Evolutionary conservation across 345 rosid species (phyloP), one percentile per base, ranked within the genome.

Genomic region (Atalantia buxifolia): DNA sequence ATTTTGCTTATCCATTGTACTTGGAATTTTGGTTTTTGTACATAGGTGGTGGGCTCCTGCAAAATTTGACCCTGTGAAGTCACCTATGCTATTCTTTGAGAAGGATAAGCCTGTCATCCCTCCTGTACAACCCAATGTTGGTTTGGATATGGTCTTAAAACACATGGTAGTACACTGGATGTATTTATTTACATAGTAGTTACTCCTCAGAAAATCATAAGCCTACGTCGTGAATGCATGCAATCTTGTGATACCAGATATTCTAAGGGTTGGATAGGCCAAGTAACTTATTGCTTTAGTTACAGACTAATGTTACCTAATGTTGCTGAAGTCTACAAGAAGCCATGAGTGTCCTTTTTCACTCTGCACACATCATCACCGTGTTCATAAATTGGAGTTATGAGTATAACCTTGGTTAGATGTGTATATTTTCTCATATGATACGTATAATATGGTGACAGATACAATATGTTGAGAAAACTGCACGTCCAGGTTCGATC

Each of bases 21-120:
- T 66, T 48, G 78, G 65, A n/a, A 8, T 77, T 62, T 75, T 74
- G 61, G 65, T 69, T 71, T 69, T 79, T 74, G 16, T 33, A 60
- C 22, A 68, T 81, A 96, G 98, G 97, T 96, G 98, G 99, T 89
- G 94, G 95, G 97, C 97, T 61, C 97, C 98, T 65, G 87, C 97
- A 57, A 96, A 96, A 82, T 96, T 96, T 81, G 94, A 91, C 69
- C 97, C 98, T 21, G 68, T 88, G 25, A 92, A 91, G 76, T 87
- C 95, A 28, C 98, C 98, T 55, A 91, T 94, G 98, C 88, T 94
- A 83, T 96, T 96, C 94, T 96, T 90, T 85, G 90, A 88, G 89
- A 84, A 79, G 33, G 89, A 87, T 66, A 82, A 68, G 56, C 97
- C 99, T 31, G 59, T 94, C 30, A 80, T 94, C 72, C 97, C 99